Evolutionary conservation across 2,329 filamentous ascomycete species (phyloP).

Genomic region (Colletotrichum sp.): DNA sequence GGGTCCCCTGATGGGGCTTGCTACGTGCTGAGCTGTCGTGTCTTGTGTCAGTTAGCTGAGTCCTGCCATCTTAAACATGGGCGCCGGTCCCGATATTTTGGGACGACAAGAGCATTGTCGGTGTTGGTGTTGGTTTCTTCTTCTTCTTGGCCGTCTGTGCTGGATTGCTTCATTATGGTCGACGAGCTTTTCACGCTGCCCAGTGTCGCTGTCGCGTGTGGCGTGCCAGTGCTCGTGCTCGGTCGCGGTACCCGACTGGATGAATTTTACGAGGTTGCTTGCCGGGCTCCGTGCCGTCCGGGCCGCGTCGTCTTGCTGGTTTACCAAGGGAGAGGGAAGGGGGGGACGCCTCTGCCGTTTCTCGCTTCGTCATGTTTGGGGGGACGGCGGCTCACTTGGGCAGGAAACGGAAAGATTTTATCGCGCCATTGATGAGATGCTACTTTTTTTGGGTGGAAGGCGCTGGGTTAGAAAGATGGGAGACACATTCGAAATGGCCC

Average conservation of each 20-base stretch:
- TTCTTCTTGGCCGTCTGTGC: not conserved
- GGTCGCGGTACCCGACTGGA: not conserved
- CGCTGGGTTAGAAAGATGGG: not conserved
- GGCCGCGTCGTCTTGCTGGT: not conserved
- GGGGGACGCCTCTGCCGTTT: not conserved
- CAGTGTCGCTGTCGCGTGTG: not conserved
- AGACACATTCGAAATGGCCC: not conserved
- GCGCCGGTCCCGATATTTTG: not conserved
- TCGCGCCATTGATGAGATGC: not conserved
- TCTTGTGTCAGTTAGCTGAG: not conserved
- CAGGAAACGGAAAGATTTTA: not conserved
- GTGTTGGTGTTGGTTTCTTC: not conserved
- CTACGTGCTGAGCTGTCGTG: not conserved
- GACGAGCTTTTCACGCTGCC: not conserved
- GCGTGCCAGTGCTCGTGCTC: not conserved
- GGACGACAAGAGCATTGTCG: not conserved
- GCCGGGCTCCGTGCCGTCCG: not conserved
- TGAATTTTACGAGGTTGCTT: not conserved
- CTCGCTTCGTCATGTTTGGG: not conserved
- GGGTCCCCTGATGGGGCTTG: not conserved
- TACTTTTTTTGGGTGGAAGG: not conserved
- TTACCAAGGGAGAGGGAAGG: not conserved
- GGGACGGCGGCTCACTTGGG: not conserved
- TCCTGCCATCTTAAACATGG: not conserved
- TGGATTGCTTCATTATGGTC: not conserved